Base-by-base conservation (phyloP, 139 green algal genomes). In the Zygnema circumcarinatum region DNA sequence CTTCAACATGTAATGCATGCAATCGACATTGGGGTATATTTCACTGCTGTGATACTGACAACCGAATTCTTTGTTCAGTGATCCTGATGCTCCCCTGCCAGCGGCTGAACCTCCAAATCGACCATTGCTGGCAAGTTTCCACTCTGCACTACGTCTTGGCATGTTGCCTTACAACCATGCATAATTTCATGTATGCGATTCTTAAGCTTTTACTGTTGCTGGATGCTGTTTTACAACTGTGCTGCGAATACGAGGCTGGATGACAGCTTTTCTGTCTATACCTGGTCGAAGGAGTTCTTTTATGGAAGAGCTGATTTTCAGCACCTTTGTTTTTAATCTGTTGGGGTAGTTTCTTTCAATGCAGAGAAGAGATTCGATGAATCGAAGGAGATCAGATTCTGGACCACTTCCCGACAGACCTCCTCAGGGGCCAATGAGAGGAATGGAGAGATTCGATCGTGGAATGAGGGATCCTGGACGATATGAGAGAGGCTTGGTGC, bases 31-130 rank as follows among this genome's bases (percentile, higher is more conserved):
- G 29, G 56, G n/a, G n/a, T n/a, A n/a, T n/a, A n/a, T n/a, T n/a
- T n/a, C n/a, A n/a, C n/a, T n/a, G n/a, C n/a, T n/a, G n/a, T n/a
- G n/a, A n/a, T n/a, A n/a, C n/a, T n/a, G n/a, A n/a, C n/a, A n/a
- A n/a, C n/a, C n/a, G n/a, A n/a, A n/a, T 85, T 84, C 7, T 87
- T 87, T 85, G 81, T 38, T 11, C 80, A 87, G 80, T 83, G 80
- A 87, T 87, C 47, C 80, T 40, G 39, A 87, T 35, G 35, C 80
- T 7, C 80, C 80, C 21, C 3, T 87, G 2, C n/a, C 82, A 67
- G 21, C 16, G 35, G 7, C 69, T 36, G 69, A 11, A 39, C 76
- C 76, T 40, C 69, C 69, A 25, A 16, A 25, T 16, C 35, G 69
- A 36, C 35, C 36, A 29, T 41, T 42, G 7, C 69, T 11, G 35